Evolutionary conservation across 768 basidiomycete species (phyloP), one percentile per base, ranked within the genome.

Genomic region (Tricholoma saponaceum): DNA sequence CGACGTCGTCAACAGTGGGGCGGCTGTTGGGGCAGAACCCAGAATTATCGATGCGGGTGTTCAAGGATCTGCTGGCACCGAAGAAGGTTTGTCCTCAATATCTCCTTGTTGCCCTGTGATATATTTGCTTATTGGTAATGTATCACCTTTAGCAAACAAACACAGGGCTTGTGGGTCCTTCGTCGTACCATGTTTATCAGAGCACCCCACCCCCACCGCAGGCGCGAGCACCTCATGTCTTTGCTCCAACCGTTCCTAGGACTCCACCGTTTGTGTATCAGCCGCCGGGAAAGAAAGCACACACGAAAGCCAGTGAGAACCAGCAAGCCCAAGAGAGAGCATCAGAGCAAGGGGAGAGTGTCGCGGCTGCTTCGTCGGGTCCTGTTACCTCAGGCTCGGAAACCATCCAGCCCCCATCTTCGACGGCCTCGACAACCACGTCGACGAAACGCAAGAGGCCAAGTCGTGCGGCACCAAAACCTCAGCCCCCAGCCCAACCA

Each of bases 211-310:
- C 58, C 18, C 35, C 55, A 28, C 18, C 8, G n/a, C 33, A 23
- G 13, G 14, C 5, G 8, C n/a, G 12, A 25, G 18, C 30, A 30
- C 13, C 47, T 13, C 23, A 44, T 12, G 44, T 30, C 8, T 54
- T 35, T 16, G 35, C 51, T 4, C 56, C 64, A 9, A 58, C 61
- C 4, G 49, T 60, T 6, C 61, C 66, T 25, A 57, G 28, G 8
- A 58, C 63, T 2, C 37, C 60, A 5, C 59, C 64, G 3, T 65
- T 62, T 28, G 60, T 64, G 12, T 64, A 64, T 44, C 54, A 67
- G 20, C 58, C 63, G 4, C 61, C 61, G 13, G 28, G 32, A 13
- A 62, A 58, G 49, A 62, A 56, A 28, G 41, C 44, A 44, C 55
- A 32, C 18, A 26, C 33, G 4, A 7, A 33, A 32, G 12, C 46